Base-by-base conservation (phyloP, 306 rosid genomes). In the Parietaria judaica region DNA sequence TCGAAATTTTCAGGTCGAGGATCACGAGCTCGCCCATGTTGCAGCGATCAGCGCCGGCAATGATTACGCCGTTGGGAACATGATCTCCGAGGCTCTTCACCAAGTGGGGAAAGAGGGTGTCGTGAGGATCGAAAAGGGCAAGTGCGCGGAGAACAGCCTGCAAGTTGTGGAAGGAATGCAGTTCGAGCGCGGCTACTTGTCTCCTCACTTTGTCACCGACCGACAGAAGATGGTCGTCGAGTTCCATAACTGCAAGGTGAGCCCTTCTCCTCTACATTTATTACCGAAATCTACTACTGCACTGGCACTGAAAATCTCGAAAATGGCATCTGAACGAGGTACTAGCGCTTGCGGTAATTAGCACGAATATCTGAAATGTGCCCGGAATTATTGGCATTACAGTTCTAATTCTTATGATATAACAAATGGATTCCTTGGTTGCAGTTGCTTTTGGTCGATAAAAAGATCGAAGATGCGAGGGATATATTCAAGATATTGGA, bases 161-260 rank as follows among this genome's bases (percentile, higher is more conserved):
- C 71, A 91, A 75, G 66, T 91, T 66, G 96, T 87, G 8, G 97
- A 91, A 77, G 97, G 97, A 67, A 91, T 91, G 97, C 86, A 87
- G 66, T 87, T 91, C 58, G 92, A 85, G 64, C 86, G 89, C 0
- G 96, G 97, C 63, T 91, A 85, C 79, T 69, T 87, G 52, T 87
- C 97, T 6, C 89, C 86, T 11, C 85, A 91, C 70, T 85, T 87
- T 39, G 92, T 91, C 65, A 91, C 85, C 14, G 82, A 91, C 63
- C 64, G 81, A 69, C 74, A 67, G 62, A 91, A 83, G 80, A 87
- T 69, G 96, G 77, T 64, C 5, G 80, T 75, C 36, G 97, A 91
- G 76, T 79, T 87, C 66, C 89, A 87, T 50, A 60, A 87, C 58
- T 91, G 97, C 84, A 85, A 87, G 97, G 97, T 87, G 76, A 64